Evolutionary conservation across 495 filamentous ascomycete species (phyloP), one percentile per base, ranked within the genome.

Genomic region (Penicillium canariense): DNA sequence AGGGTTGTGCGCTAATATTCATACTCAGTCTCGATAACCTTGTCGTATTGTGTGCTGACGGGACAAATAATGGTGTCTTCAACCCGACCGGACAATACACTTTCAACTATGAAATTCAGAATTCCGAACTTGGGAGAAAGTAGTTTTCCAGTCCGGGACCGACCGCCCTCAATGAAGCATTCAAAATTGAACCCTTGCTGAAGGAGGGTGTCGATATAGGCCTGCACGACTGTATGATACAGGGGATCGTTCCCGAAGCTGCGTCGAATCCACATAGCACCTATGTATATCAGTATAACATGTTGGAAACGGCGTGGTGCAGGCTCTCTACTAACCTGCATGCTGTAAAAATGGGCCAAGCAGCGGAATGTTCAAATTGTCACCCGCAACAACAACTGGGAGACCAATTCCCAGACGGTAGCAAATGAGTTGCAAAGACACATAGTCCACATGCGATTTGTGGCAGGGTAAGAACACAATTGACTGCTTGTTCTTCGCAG

Each of bases 1-100:
- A 35, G n/a, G 5, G 3, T 1, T 22, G 28, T 35, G 27, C 4
- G 17, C 18, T 23, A 22, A 23, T 25, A 12, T n/a, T 39, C 76
- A 54, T 74, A 81, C 73, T 97, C 93, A 7, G 92, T 96, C 68
- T 98, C 94, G 43, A 98, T 89, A 44, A 98, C 94, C 61, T 97
- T 98, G 78, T 98, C 94, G 66, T 98, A 98, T 63, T 97, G 94
- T 2, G 91, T 96, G 67, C 88, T 93, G 26, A 98, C 94, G 3
- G 93, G 93, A 60, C 91, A 96, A 39, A 98, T 87, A 25, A 95
- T 88, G 14, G 90, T 88, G 68, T 98, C 94, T 50, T 93, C 77
- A 2, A 96, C 89, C 1, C 90, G 80, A n/a, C 93, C 91, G 5
- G 87, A 91, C 3, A 97, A 70, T 3, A 98, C 73, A 62, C 89